A percentile compares a stretch with the other conserved stretches of the same genome.
Conservation (phyloP, 108 stramenopile genomes). For the Tribonema minus region DNA sequence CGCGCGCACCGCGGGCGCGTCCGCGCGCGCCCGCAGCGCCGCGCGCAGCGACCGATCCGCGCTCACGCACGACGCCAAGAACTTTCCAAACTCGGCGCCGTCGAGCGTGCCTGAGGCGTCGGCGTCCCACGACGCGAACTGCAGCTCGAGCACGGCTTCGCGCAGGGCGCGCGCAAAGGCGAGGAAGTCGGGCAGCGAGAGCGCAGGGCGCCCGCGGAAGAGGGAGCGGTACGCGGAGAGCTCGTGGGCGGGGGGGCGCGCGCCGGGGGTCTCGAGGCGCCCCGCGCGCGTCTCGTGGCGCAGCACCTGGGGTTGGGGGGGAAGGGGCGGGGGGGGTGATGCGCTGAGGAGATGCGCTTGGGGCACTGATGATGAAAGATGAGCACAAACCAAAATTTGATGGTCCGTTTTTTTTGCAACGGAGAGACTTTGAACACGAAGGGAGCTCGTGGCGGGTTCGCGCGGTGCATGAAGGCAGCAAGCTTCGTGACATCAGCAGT, state of each 20-base stretch:
- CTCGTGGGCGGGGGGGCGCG: neutral
- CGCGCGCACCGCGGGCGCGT: neutral
- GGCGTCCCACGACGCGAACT: neutral
- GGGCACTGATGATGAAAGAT: neutral
- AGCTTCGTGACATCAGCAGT: no score
- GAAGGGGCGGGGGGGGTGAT: neutral
- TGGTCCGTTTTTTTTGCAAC: no score
- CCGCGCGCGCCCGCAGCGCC: neutral
- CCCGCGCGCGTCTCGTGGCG: neutral
- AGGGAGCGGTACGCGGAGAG: neutral
- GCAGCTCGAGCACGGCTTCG: neutral
- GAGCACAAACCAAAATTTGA: neutral
- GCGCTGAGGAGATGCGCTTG: neutral
- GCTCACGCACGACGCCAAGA: neutral
- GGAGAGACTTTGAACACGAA: no score
- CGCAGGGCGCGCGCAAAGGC: no score
- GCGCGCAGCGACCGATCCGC: no score
- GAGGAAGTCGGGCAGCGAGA: neutral
- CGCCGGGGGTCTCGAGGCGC: neutral
- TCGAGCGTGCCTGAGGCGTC: constrained; percentile 10
- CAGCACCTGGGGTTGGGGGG: neutral
- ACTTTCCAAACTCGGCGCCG: neutral
- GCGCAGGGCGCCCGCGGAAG: neutral
- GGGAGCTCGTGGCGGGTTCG: no score
- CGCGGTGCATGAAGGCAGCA: no score